phyloP scores from a whole-genome alignment of 257 asterid species.

The Lithospermum erythrorhizon region DNA sequence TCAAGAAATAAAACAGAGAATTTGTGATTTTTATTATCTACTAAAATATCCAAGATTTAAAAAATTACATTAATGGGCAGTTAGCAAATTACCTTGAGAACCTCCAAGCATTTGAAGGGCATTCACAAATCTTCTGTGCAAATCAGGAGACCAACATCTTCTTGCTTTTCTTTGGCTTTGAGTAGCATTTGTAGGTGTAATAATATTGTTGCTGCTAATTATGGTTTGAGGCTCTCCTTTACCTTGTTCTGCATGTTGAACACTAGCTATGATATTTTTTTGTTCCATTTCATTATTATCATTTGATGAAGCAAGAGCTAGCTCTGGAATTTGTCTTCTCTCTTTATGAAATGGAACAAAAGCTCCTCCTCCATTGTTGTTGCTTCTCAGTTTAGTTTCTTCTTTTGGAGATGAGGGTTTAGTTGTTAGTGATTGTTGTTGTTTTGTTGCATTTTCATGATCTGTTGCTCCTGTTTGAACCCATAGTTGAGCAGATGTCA shows the following conservation, averaged over 20 bases:
- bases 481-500: constrained; percentile 92
- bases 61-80: not conserved
- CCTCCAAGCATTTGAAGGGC: constrained; percentile 99
- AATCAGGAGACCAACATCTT: constrained; percentile 97
- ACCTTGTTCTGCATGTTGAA: constrained; percentile 17
- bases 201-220: constrained; percentile 5
- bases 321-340: constrained; percentile 34
- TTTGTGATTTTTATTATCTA: too few species aligned
- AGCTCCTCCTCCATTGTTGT: constrained; percentile 37
- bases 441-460: constrained; percentile 14
- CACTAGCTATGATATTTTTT: constrained; percentile 27
- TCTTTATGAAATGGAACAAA: constrained; percentile 55
- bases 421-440: constrained; percentile 14
- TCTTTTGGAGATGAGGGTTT: constrained; percentile 24
- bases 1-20: not conserved
- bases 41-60: too few species aligned
- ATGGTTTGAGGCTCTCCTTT: constrained; percentile 18
- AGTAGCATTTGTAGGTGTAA: constrained; percentile 10
- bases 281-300: constrained; percentile 29
- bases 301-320: constrained; percentile 60
- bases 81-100: constrained; percentile 61
- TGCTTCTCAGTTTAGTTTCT: constrained; percentile 30
- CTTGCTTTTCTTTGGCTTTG: constrained; percentile 88
- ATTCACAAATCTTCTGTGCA: constrained; percentile 84
- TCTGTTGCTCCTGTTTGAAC: constrained; percentile 38